Evolutionary conservation across 495 filamentous ascomycete species (phyloP), one percentile per base, ranked within the genome.

Genomic region (Clohesyomyces aquaticus): DNA sequence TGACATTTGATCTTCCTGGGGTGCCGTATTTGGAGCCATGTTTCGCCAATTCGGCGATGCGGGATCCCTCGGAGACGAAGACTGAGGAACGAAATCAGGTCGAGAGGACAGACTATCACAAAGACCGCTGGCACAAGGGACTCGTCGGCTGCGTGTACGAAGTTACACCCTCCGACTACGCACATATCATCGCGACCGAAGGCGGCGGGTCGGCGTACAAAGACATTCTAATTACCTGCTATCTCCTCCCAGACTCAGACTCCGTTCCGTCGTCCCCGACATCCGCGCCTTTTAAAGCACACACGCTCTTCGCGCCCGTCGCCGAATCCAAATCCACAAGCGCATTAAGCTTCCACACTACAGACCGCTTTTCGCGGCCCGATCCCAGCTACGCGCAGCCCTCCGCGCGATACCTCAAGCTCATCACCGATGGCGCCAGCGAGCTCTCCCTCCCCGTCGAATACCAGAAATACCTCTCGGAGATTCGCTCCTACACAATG

Each of bases 81-180:
- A 45, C 18, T 0, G 27, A 25, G 35, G 68, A 69, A 38, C 55
- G 52, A 28, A 23, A 10, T 18, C 22, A 2, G 2, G 9, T 57
- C 29, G 19, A 21, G 3, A 28, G 4, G 1, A 25, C 53, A 1
- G 55, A 76, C 55, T 78, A 81, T 68, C 72, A 79, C 60, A 81
- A 81, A 69, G 75, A 77, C 47, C 78, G 70, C 26, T 93, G 91
- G 90, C 76, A 83, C 61, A 90, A 89, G 64, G 90, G 91, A 18
- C 81, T 98, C 11, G 82, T 96, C 46, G 94, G 94, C 45, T 89
- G 96, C 21, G 94, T 97, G 32, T 98, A 98, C 80, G 91, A 97
- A 77, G 88, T 98, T 25, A 94, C 91, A 1, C 73, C 77, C 1
- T 70, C 77, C 6, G 94, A 98, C 78, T 98, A 88, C 72, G 84